These are phyloP conservation scores for Termitomyces sp. DNA, from an alignment of 768 basidiomycete species.

Conservation along the genomic window DNA sequence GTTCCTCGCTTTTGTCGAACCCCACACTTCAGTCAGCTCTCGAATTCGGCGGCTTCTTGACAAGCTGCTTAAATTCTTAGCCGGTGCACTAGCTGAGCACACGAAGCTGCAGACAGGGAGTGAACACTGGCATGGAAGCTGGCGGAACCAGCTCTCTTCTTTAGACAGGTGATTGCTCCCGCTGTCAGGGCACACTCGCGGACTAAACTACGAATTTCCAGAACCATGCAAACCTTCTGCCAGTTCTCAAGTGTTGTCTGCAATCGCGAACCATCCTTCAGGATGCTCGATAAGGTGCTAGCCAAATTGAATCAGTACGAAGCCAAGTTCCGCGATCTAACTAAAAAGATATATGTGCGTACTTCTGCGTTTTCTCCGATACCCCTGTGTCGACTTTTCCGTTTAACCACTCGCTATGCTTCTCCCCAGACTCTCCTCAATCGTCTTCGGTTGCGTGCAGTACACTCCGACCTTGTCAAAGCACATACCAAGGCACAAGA, in stretches of 20 bases:
- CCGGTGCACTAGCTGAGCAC: not conserved
- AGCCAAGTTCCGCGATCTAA: constrained; percentile 30
- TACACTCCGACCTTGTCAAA: constrained; percentile 24
- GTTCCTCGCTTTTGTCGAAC: not conserved
- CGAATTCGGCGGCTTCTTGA: not conserved
- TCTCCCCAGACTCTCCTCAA: constrained; percentile 18
- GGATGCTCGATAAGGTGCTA: constrained; percentile 10
- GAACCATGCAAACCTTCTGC: constrained; percentile 6
- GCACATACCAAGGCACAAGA: constrained; percentile 25
- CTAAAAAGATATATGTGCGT: constrained; percentile 30
- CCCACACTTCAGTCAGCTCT: not conserved
- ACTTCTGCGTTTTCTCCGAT: not conserved
- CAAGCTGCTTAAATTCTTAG: not conserved
- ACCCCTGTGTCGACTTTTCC: not conserved
- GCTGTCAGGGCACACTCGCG: not conserved
- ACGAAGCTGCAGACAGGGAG: not conserved
- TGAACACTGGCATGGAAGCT: constrained; percentile 4
- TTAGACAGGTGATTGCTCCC: constrained; percentile 8
- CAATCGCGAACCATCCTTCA: constrained; percentile 2
- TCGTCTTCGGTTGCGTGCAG: constrained; percentile 26
- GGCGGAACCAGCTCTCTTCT: constrained; percentile 4
- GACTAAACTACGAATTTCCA: not conserved
- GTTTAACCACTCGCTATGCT: not conserved
- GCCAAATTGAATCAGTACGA: constrained; percentile 34
- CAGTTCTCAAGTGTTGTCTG: constrained; percentile 6